Evolutionary conservation across 2,329 filamentous ascomycete species (phyloP), one percentile per base, ranked within the genome.

Genomic region (Fusarium kyushuense): DNA sequence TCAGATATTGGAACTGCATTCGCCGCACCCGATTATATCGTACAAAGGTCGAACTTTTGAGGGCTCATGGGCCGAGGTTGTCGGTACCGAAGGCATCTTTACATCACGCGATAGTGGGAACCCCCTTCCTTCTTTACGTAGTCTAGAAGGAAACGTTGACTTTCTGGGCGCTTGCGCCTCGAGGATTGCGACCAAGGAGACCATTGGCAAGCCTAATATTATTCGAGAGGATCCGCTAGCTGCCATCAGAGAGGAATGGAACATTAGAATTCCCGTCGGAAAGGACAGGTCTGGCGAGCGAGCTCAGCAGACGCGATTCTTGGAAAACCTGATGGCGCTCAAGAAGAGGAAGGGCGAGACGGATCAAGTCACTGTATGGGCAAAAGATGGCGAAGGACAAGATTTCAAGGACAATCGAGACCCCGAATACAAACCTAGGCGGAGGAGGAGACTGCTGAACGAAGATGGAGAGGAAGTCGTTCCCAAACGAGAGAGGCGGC

Each of bases 51-150:
- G 90, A 65, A 82, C 96, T 23, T 96, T 94, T 76, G 89, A 88
- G 67, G 95, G 93, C 68, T 82, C 88, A 45, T 98, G 95, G 95
- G 87, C 88, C 13, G 89, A 92, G 64, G 91, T 93, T 62, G 87
- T 97, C 42, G 95, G 95, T 35, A 97, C 94, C 0, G 93, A 96
- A 70, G 82, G 94, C 67, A 86, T 97, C 41, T 90, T 97, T 72
- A 85, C 84, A 2, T 79, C 79, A 17, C 85, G 83, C 52, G 72
- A 79, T 38, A 55, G 82, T 88, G 57, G 90, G 87, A 72, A 76
- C 13, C 76, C 76, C 11, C 76, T 85, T 4, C 84, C 85, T 5
- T 77, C 78, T 11, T 76, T 86, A 38, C 85, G 84, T n/a, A 80
- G 82, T 25, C 83, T 87, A 27, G 81, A 80, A 32, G 83, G 86